Base-by-base conservation (phyloP, 305 asterid genomes). In the Salvia sclarea region DNA sequence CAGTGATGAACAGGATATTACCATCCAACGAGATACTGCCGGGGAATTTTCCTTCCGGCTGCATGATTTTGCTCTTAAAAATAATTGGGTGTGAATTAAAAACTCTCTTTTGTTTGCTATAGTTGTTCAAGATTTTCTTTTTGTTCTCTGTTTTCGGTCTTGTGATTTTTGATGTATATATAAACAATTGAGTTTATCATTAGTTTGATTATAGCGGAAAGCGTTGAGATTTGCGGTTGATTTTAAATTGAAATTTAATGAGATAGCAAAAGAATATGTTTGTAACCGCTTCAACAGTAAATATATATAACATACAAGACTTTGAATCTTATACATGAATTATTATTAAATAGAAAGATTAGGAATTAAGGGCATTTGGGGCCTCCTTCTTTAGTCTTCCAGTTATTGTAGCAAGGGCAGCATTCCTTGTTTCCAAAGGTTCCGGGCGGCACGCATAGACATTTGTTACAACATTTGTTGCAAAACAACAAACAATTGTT, bases 41-140 rank as follows among this genome's bases (percentile, higher is more conserved):
- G 95, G 96, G 37, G 98, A 89, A 52, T 76, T 71, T 61, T 92
- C 98, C 24, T 92, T 92, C 67, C 66, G 95, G 43, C 74, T 72
- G 8, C 97, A 78, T 72, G 86, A 88, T 69, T 87, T 85, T 55
- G 71, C 86, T 21, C 75, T 86, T 5, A 81, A 79, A 44, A 81
- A 77, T 68, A 89, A 83, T 74, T 89, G 96, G 96, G 96, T 92
- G 12, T 87, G 73, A 80, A 4, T n/a, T n/a, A 24, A 5, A 18
- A 21, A 9, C 4, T 18, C 7, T n/a, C 3, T 25, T 38, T 31
- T 48, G 21, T 16, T 28, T 50, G 8, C 1, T 13, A 3, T 0
- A 2, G 52, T 30, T 71, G 44, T 14, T 17, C 1, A 5, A 35
- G 22, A 9, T 31, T 22, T 49, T 1, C 25, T 12, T 12, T 16